Conservation (phyloP, 352 stramenopile species). For the Phytophthora rubi region DNA sequence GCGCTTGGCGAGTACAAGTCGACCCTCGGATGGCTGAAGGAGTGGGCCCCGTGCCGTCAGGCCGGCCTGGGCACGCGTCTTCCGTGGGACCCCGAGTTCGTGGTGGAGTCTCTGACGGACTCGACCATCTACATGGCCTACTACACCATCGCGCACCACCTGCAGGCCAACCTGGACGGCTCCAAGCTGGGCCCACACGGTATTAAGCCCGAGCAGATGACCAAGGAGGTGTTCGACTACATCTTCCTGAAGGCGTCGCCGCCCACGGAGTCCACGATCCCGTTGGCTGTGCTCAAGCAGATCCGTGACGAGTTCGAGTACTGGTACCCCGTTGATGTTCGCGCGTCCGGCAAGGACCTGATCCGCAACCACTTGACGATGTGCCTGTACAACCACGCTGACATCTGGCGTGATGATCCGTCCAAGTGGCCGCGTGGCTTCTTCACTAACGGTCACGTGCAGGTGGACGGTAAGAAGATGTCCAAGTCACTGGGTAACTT, state of each 20-base stretch:
- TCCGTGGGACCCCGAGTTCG: conserved; percentile 98
- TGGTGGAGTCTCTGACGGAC: conserved; percentile 99
- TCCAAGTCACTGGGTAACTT: conserved; percentile 99
- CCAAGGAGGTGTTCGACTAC: conserved; percentile 98
- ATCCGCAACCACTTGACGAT: conserved; percentile 99
- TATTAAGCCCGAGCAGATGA: conserved; percentile 89
- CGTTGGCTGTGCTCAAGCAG: conserved; percentile 90
- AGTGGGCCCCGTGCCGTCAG: conserved; percentile 99
- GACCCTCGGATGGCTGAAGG: conserved; percentile 99
- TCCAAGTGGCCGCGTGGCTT: conserved; percentile 97
- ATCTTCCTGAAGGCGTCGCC: conserved; percentile 95
- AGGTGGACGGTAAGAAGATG: conserved; percentile 99
- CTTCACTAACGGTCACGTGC: conserved; percentile 99
- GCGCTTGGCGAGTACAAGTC: conserved; percentile 96
- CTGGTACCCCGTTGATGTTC: conserved; percentile 99
- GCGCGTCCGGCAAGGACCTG: conserved; percentile 95
- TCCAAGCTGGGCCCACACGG: conserved; percentile 87
- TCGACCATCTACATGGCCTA: conserved; percentile 99
- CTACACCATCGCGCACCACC: conserved; percentile 99
- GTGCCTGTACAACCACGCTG: conserved; percentile 99
- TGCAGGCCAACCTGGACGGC: conserved; percentile 97
- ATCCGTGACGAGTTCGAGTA: conserved; percentile 98
- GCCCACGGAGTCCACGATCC: conserved; percentile 89
- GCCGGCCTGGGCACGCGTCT: conserved; percentile 97
- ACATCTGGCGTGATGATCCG: conserved; percentile 98